Base-by-base conservation (phyloP, 345 rosid genomes). In the Salix udensis region DNA sequence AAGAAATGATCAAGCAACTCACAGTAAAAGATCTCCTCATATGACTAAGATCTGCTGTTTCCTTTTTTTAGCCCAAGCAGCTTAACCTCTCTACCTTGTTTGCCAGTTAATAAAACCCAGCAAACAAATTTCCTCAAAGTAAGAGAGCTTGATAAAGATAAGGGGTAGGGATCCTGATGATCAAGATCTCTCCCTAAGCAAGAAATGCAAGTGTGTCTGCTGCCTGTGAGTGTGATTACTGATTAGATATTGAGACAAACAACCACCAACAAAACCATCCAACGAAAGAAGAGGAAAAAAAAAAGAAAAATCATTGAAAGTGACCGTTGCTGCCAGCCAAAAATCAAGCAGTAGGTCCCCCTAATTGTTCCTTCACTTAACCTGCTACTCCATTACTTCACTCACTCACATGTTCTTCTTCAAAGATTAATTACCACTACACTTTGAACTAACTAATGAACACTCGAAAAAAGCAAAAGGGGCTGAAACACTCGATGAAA, bases 11-110 rank as follows among this genome's bases (percentile, higher is more conserved):
- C 46, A 60, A 77, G 70, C 64, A 68, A 88, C 95, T 90, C 81
- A 91, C 97, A 88, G 82, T 79, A 81, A 87, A 88, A 85, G 88
- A 87, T 88, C 80, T 90, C 98, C 83, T 93, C 97, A 93, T 95
- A 88, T 83, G 94, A 89, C 81, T 80, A 87, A 76, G 91, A 89
- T 89, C 91, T 79, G 87, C 80, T 79, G 81, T 66, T 81, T 77
- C 77, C 80, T 79, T 74, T 31, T 82, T 53, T 46, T 73, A 83
- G 76, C 81, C 72, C 71, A 83, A 78, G 60, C 64, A 81, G 80
- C 74, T 73, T 61, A 62, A 80, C 23, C 15, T 39, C 52, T 65
- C 53, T 39, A 65, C 67, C 67, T 70, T 30, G 67, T 65, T 34
- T 61, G 19, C 36, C 50, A 40, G 31, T 28, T 1, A 68, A 73